Evolutionary conservation across 805 yeast genomes (phyloP).

Genomic region (Ogataea minuta): DNA sequence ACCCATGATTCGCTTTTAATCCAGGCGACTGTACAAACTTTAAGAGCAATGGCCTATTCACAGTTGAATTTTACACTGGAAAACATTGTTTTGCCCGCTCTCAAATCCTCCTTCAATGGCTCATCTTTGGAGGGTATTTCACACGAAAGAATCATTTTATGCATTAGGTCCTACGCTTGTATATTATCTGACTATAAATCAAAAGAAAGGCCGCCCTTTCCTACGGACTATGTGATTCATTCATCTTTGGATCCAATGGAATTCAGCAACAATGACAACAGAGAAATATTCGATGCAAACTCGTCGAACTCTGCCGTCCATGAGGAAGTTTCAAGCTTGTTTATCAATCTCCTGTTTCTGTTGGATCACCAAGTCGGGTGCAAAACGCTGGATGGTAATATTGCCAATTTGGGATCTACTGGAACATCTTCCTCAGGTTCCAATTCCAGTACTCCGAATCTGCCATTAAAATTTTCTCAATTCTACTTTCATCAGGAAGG

Average conservation of each 20-base stretch:
- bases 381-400: constrained; percentile 22
- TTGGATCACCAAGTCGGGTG: constrained; percentile 61
- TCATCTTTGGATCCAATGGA: constrained; percentile 35
- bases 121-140: constrained; percentile 55
- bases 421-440: constrained; percentile 21
- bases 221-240: constrained; percentile 49
- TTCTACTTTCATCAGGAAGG: constrained; percentile 38
- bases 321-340: constrained; percentile 64
- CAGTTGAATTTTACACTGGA: constrained; percentile 80
- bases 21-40: constrained; percentile 64
- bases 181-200: constrained; percentile 61
- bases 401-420: constrained; percentile 16
- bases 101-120: constrained; percentile 61
- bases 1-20: constrained; percentile 59
- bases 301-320: constrained; percentile 53
- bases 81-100: constrained; percentile 67
- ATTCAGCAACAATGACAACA: constrained; percentile 31
- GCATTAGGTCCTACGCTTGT: constrained; percentile 68
- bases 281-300: constrained; percentile 43
- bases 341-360: constrained; percentile 53
- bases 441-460: constrained; percentile 23
- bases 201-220: constrained; percentile 69
- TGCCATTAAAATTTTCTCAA: constrained; percentile 39
- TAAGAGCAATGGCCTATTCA: constrained; percentile 76
- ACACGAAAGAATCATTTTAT: constrained; percentile 70